Conservation (phyloP, 495 filamentous ascomycete genomes). For the Podospora sp. region DNA sequence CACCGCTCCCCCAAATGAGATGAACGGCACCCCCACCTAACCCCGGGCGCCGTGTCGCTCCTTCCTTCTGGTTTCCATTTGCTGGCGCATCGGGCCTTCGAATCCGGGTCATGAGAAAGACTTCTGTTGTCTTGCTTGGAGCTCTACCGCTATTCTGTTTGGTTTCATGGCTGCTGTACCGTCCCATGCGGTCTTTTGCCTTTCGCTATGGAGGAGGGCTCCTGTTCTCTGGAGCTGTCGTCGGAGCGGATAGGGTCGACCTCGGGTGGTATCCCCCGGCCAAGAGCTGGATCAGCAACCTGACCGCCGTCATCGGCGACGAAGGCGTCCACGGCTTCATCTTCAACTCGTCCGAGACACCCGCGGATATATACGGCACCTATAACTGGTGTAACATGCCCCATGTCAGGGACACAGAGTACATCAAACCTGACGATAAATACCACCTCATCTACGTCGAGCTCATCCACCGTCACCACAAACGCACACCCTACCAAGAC, state of each 20-base stretch:
- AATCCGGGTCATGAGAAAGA: background rate
- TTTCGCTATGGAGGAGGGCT: background rate
- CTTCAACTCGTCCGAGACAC: conserved; percentile 59
- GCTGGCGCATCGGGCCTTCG: background rate
- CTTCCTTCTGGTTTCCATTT: background rate
- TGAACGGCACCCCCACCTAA: background rate
- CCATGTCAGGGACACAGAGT: conserved; percentile 63
- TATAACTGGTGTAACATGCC: conserved; percentile 83
- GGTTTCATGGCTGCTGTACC: background rate
- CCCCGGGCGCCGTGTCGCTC: background rate
- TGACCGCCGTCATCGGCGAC: conserved; percentile 52
- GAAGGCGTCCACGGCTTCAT: conserved; percentile 64
- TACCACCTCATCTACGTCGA: conserved; percentile 69
- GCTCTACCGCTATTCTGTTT: background rate
- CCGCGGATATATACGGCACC: conserved; percentile 51
- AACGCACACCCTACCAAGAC: conserved; percentile 68
- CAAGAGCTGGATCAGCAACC: conserved; percentile 58
- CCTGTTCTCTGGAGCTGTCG: background rate
- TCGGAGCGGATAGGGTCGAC: conserved; percentile 37
- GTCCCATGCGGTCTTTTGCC: background rate
- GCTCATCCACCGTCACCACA: conserved; percentile 73
- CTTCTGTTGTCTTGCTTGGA: background rate
- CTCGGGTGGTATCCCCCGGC: conserved; percentile 62
- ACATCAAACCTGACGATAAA: conserved; percentile 47
- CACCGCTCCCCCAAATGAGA: background rate